Conservation (phyloP, 768 basidiomycete species). For the Daedalea quercina region DNA sequence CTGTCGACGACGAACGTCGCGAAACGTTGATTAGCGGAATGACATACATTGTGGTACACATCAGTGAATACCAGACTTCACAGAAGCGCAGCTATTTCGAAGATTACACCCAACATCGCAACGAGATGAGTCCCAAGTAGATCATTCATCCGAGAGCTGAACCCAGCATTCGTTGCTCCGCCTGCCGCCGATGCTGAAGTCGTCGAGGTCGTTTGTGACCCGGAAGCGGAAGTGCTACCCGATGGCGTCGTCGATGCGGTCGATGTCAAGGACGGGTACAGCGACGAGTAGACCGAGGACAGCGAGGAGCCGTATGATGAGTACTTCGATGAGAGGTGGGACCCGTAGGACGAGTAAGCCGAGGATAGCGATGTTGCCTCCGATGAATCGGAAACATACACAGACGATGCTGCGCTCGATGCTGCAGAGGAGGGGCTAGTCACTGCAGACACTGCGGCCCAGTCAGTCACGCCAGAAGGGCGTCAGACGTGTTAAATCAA, state of each 20-base stretch:
- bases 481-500: no score
- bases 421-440: not conserved
- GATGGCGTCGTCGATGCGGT: not conserved
- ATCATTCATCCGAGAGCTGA: no score
- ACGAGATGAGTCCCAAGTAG: no score
- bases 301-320: not conserved
- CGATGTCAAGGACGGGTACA: not conserved
- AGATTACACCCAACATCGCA: no score
- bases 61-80: no score
- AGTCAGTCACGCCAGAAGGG: no score
- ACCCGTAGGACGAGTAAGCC: not conserved
- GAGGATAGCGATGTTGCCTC: not conserved
- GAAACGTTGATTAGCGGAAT: no score
- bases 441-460: no score
- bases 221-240: not conserved
- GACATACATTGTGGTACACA: no score
- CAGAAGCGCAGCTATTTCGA: no score
- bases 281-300: not conserved
- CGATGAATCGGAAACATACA: not conserved
- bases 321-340: not conserved
- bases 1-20: no score
- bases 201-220: not conserved
- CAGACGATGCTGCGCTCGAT: not conserved
- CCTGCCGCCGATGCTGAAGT: not conserved
- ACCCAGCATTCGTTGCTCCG: not conserved